Evolutionary conservation across 129 eudicot genomes (phyloP).

Genomic region (Sambucus nigra): DNA sequence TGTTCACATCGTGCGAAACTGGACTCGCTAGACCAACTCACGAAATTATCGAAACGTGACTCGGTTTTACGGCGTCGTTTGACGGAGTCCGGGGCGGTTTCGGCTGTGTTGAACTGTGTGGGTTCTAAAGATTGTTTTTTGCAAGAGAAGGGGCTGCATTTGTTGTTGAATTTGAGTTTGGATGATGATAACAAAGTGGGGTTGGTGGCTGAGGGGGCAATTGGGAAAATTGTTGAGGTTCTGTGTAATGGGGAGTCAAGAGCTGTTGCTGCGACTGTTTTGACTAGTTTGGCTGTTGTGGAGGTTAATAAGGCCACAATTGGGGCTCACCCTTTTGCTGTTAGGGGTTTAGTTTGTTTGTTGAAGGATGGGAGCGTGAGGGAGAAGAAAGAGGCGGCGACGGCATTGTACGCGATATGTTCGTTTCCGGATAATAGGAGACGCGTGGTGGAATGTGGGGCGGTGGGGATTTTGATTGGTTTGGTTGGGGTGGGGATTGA

Average conservation of each 20-base stretch:
- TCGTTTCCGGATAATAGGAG: constrained; percentile 75
- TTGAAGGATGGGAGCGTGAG: constrained; percentile 40
- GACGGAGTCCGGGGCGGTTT: constrained; percentile 75
- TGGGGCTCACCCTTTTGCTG: constrained; percentile 74
- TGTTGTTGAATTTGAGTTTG: constrained; percentile 71
- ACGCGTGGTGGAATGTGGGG: constrained; percentile 63
- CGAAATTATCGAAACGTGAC: constrained; percentile 40
- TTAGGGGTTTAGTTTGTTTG: constrained; percentile 46
- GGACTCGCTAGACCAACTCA: constrained; percentile 46
- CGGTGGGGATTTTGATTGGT: constrained; percentile 40
- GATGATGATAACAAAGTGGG: constrained; percentile 94
- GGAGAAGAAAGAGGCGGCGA: constrained; percentile 85
- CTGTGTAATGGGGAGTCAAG: constrained; percentile 46
- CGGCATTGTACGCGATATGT: constrained; percentile 68
- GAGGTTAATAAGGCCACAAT: constrained; percentile 92
- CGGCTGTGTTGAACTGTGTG: constrained; percentile 58
- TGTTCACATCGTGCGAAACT: constrained; percentile 28
- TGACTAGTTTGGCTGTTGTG: constrained; percentile 88
- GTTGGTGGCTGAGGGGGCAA: constrained; percentile 86
- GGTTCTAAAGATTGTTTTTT: constrained; percentile 24
- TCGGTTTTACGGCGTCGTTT: constrained; percentile 40
- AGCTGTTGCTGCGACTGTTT: constrained; percentile 82
- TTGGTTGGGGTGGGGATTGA: constrained; percentile 56
- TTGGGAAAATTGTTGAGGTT: constrained; percentile 41
- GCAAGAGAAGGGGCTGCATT: constrained; percentile 52